Percentiles rank a stretch among this genome's conserved stretches.
Conservation (phyloP, 2,329 filamentous ascomycete genomes). For the Monilinia fructicola region DNA sequence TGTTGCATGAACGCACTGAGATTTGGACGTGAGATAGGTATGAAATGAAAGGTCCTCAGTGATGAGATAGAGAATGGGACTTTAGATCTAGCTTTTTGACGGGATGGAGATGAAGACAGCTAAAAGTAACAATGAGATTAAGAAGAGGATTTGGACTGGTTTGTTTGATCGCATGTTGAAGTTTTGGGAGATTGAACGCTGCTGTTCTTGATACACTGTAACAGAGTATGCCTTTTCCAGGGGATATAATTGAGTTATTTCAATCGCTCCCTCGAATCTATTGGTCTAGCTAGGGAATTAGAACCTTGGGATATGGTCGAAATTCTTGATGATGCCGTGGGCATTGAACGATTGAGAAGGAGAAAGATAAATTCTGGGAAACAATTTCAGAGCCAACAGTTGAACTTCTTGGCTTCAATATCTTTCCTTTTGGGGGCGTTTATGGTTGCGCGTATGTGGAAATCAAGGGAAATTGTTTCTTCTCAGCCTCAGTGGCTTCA, state of each 20-base stretch:
- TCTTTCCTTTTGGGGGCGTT: neutral
- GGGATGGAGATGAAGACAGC: conserved; percentile 5
- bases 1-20: conserved; percentile 15
- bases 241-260: neutral
- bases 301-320: neutral
- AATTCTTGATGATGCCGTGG: neutral
- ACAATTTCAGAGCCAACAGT: neutral
- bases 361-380: neutral
- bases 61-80: conserved; percentile 2
- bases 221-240: neutral
- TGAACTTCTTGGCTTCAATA: neutral
- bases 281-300: too few relatives aligned
- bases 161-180: conserved; percentile 16
- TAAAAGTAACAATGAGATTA: conserved; percentile 4
- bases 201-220: neutral
- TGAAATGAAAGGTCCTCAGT: conserved; percentile 17
- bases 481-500: neutral
- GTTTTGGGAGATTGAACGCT: neutral
- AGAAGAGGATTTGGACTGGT: conserved; percentile 4
- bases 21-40: conserved; percentile 20
- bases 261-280: neutral
- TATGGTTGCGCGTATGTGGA: neutral
- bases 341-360: neutral
- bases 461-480: conserved; percentile 7
- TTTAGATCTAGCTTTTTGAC: neutral